Percentiles rank a stretch among this genome's conserved stretches.
Conservation (phyloP, 2,329 filamentous ascomycete species). For the Fusarium buharicum region DNA sequence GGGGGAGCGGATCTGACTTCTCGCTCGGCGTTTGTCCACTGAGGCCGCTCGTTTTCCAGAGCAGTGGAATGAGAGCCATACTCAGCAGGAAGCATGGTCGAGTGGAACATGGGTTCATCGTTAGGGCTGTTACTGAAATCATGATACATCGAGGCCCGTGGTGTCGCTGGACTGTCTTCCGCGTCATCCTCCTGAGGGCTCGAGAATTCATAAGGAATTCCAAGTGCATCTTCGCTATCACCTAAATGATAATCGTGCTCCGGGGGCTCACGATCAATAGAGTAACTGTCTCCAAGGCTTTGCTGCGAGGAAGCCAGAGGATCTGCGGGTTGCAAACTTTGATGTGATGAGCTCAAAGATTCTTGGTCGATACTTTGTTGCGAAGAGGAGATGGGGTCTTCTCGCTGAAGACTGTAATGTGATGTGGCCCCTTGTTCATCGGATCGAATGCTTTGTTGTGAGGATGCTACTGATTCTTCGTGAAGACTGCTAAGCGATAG, state of each 20-base stretch:
- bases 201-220: constrained; percentile 65
- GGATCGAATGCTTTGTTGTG: constrained; percentile 43
- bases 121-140: constrained; percentile 46
- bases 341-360: constrained; percentile 36
- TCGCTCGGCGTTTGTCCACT: constrained; percentile 37
- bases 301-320: constrained; percentile 40
- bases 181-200: constrained; percentile 52
- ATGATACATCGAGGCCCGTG: constrained; percentile 62
- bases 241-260: constrained; percentile 47
- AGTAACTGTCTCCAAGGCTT: constrained; percentile 42
- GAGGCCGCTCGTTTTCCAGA: constrained; percentile 31
- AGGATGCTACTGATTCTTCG: constrained; percentile 40
- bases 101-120: constrained; percentile 48
- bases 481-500: constrained; percentile 46
- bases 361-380: constrained; percentile 25
- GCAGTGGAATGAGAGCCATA: constrained; percentile 32
- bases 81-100: constrained; percentile 33
- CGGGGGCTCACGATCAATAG: constrained; percentile 31
- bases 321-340: constrained; percentile 24
- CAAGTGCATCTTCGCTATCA: constrained; percentile 67
- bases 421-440: constrained; percentile 34
- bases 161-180: constrained; percentile 59
- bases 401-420: constrained; percentile 37
- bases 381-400: constrained; percentile 7
- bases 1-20: constrained; percentile 34